Evolutionary conservation across 2,329 filamentous ascomycete species (phyloP), one percentile per base, ranked within the genome.

Genomic region (Fusarium tuaranense): DNA sequence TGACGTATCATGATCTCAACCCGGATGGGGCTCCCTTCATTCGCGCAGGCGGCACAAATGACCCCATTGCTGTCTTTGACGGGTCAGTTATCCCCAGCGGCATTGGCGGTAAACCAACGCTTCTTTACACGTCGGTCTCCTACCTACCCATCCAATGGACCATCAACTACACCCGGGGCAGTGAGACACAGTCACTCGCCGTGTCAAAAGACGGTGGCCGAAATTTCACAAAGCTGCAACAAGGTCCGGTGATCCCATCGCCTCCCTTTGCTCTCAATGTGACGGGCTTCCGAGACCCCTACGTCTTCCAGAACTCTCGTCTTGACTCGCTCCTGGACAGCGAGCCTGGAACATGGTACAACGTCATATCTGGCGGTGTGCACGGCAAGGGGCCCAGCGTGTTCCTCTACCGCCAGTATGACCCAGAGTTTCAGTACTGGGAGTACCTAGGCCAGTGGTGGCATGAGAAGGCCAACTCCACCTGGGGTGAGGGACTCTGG

Each of bases 61-160:
- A 78, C 25, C 76, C 76, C 8, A 46, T 78, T 38, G 76, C 76
- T 13, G 84, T 87, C 18, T 87, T 87, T 63, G 85, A 86, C 57
- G 85, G 85, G 4, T 82, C 81, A 18, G 83, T 86, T 18, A 85
- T 86, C 55, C 84, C 85, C 12, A 76, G 67, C 5, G 85, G 84
- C 12, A 83, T 86, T 70, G 82, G 84, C 25, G 85, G 84, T 18
- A 82, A 80, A 7, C 84, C 85, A 4, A 87, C 85, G 0, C 77
- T 86, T 12, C 77, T 87, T 3, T 87, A 87, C 69, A 86, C 85
- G 4, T 84, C 83, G 2, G 84, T 87, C 14, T 82, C 81, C 20
- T 85, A 81, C 69, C 73, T 86, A 9, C 85, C 85, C 0, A 86
- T 87, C 14, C 82, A 85, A 44, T 87, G 85, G 85, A 86, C 83